These are phyloP conservation scores for Scutellaria minor DNA, from an alignment of 257 asterid species.

Conservation along the genomic window DNA sequence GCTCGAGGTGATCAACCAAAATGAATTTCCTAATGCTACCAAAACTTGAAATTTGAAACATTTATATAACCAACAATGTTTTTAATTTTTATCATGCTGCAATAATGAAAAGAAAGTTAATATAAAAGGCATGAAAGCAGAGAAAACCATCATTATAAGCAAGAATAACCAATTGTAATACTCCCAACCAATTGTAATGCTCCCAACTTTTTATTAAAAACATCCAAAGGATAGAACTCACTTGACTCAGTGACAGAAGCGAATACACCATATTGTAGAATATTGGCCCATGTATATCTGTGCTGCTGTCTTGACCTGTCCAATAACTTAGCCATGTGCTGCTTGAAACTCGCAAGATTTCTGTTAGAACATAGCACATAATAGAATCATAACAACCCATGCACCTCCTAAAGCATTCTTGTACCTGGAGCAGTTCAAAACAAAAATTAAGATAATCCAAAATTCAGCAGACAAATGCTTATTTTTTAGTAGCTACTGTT, in stretches of 20 bases:
- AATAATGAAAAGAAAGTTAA: background rate
- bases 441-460: slow-evolving; percentile 23
- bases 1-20: slow-evolving; percentile 94
- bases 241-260: slow-evolving; percentile 75
- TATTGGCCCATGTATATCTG: slow-evolving; percentile 50
- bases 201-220: background rate
- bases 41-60: slow-evolving; percentile 59
- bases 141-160: background rate
- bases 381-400: slow-evolving; percentile 80
- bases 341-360: slow-evolving; percentile 76
- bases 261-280: slow-evolving; percentile 77
- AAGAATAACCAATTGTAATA: slow-evolving; percentile 20
- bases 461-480: slow-evolving; percentile 12
- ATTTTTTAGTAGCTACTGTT: background rate
- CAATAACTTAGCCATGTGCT: slow-evolving; percentile 95
- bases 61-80: slow-evolving; percentile 26
- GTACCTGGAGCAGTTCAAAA: slow-evolving; percentile 58
- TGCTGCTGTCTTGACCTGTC: slow-evolving; percentile 61
- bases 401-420: slow-evolving; percentile 88
- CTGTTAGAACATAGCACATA: slow-evolving; percentile 66
- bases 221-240: slow-evolving; percentile 36
- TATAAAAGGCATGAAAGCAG: slow-evolving; percentile 12
- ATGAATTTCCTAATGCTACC: slow-evolving; percentile 75
- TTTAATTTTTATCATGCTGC: slow-evolving; percentile 23
- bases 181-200: too few species aligned